Conservation (phyloP, 1,284 basidiomycete genomes). For the Trichosporon sp. region DNA sequence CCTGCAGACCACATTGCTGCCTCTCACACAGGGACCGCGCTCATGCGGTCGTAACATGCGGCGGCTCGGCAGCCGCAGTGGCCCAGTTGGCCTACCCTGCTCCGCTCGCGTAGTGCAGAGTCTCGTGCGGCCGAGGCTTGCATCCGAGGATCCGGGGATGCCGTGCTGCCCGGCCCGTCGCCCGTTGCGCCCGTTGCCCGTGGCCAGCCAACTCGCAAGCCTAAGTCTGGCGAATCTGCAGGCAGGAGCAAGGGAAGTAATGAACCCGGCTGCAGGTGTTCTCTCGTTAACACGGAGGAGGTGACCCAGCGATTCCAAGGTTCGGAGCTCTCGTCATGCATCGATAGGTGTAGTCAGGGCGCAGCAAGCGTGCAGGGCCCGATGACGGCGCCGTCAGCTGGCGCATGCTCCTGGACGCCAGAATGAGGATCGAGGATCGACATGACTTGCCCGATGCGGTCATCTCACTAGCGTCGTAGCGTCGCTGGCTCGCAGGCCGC, state of each 20-base stretch:
- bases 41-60: no score
- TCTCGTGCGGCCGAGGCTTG: background rate
- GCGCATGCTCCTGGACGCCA: no score
- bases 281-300: no score
- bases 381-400: background rate
- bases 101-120: background rate
- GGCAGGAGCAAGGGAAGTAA: slow-evolving; percentile 15
- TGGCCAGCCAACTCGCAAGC: slow-evolving; percentile 9
- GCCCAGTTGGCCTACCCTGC: no score
- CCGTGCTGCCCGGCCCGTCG: background rate
- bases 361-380: no score
- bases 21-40: no score
- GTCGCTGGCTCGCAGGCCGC: no score
- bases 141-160: background rate
- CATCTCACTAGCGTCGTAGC: background rate
- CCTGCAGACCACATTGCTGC: no score
- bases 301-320: background rate
- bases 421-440: slow-evolving; percentile 5
- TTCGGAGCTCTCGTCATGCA: slow-evolving; percentile 6
- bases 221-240: background rate
- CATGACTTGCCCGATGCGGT: background rate
- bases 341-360: background rate
- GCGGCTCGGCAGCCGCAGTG: background rate
- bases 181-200: slow-evolving; percentile 4
- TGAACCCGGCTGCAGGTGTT: background rate